Evolutionary conservation across 148 eudicot species (phyloP), one percentile per base, ranked within the genome.

Genomic region (Simmondsia chinensis): DNA sequence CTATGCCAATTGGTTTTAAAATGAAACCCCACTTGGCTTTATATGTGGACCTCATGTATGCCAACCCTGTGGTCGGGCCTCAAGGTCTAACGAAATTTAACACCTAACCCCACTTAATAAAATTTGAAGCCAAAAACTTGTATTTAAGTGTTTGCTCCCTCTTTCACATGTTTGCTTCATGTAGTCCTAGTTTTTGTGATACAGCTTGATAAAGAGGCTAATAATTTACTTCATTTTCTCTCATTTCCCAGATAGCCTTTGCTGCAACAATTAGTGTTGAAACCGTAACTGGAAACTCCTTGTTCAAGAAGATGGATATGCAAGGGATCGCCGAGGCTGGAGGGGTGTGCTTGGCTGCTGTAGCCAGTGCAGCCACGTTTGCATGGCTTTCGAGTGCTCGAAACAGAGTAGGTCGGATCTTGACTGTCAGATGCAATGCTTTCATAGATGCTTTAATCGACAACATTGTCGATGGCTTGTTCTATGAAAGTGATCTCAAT

Each of bases 401-500:
- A 2, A 73, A 31, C 12, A 68, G 56, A 52, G 80, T 81, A 10
- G 81, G 78, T 0, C 60, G 67, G 2, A 84, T 89, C 33, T 79
- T 89, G 66, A 60, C 69, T 31, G 4, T 70, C 20, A 34, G 89
- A 20, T 80, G 75, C 61, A 80, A 77, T 65, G 56, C 82, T 9
- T 75, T 88, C 61, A 73, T 88, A 12, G 97, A 88, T 20, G 27
- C 84, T 0, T 61, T 88, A 21, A 66, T 88, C 13, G 94, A 88
- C 39, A 82, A 80, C 42, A 71, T 88, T 6, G 21, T 88, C 16
- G 94, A 88, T 57, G 91, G 94, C 26, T 61, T 88, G 70, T 88
- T 88, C 57, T 75, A 66, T 9, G 94, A 77, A 4, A 58, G 20
- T 10, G 83, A 80, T 13, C 26, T 32, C 0, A 66, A 51, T 13